Evolutionary conservation across 768 basidiomycete species (phyloP), one percentile per base, ranked within the genome.

Genomic region (Leccinum subtestaceum): DNA sequence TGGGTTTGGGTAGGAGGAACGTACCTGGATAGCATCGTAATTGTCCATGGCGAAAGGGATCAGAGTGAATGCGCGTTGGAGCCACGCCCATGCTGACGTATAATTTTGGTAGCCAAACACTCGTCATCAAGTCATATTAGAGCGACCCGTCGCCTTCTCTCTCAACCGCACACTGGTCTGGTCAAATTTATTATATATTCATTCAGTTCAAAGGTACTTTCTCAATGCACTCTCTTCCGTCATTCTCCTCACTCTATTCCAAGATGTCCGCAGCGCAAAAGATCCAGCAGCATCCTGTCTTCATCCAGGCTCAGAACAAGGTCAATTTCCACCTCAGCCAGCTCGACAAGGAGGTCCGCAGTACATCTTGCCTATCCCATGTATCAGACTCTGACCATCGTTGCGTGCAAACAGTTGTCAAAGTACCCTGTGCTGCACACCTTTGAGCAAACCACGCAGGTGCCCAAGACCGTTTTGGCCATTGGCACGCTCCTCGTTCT

Each of bases 261-360:
- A 65, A 81, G 76, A 92, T 92, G 90, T 91, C 91, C 65, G 85
- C 90, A 59, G 75, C 86, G 25, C 85, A 93, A 79, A 88, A 88
- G 76, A 74, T 95, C 63, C 88, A 93, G 77, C 87, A 90, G 72
- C 95, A 96, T 79, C 94, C 95, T 32, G 80, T 87, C 68, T 86
- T 88, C 78, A 65, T 90, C 67, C 91, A 95, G 76, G 93, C 85
- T 25, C 87, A 90, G 77, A 87, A 84, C 73, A 91, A 89, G 81
- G 90, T 86, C 61, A 80, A 80, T 66, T 84, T 88, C 78, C 93
- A 97, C 73, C 76, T 93, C 70, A 77, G 72, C 75, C 91, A 95
- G 81, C 89, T 98, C 70, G 96, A 98, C 81, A 97, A 97, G 75
- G 95, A 98, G 89, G 95, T 94, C 47, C 40, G 84, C 77, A 5